phyloP scores from a whole-genome alignment of 371 early-diverging fungal genomes.

The Syncephalastrum contaminatum region DNA sequence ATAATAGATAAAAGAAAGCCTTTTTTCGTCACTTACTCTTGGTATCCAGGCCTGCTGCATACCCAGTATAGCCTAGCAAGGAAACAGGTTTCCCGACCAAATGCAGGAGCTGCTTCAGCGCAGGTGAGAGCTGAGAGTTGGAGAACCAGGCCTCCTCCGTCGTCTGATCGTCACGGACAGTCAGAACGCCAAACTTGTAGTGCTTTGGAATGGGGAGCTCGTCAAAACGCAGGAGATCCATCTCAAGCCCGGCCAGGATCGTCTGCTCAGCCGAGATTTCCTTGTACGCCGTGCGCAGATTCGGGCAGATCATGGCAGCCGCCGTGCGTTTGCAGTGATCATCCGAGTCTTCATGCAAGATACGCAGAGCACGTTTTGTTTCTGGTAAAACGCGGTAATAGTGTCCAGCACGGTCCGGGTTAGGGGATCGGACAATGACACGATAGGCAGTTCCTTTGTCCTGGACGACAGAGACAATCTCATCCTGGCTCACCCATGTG shows the following conservation, averaged over 20 bases:
- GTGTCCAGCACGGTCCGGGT: too few species aligned
- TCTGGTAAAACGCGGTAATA: too few species aligned
- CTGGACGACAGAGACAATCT: slow-evolving; percentile 18
- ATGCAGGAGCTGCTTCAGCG: slow-evolving; percentile 63
- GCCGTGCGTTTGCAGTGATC: too few species aligned
- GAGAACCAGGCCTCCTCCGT: slow-evolving; percentile 77
- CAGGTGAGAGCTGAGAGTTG: slow-evolving; percentile 61
- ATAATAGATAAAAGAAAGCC: too few species aligned
- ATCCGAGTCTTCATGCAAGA: too few species aligned
- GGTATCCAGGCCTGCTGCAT: slow-evolving; percentile 82
- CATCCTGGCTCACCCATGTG: slow-evolving; percentile 14
- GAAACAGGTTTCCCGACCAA: slow-evolving; percentile 74
- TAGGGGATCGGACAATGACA: slow-evolving; percentile 30
- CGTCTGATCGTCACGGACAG: slow-evolving; percentile 61
- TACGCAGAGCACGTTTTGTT: too few species aligned
- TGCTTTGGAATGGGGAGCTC: slow-evolving; percentile 61
- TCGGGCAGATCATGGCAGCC: too few species aligned
- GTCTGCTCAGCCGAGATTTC: slow-evolving; percentile 42
- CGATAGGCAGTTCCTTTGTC: slow-evolving; percentile 21
- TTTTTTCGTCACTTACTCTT: slow-evolving; percentile 69
- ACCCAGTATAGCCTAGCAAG: slow-evolving; percentile 75
- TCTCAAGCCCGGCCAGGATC: slow-evolving; percentile 51
- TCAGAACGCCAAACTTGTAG: slow-evolving; percentile 81
- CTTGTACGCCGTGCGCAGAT: slow-evolving; percentile 14
- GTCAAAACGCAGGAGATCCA: slow-evolving; percentile 55